These are phyloP conservation scores for Thermochaetoides thermophila DNA, from an alignment of 495 filamentous ascomycete species.

Conservation along the genomic window DNA sequence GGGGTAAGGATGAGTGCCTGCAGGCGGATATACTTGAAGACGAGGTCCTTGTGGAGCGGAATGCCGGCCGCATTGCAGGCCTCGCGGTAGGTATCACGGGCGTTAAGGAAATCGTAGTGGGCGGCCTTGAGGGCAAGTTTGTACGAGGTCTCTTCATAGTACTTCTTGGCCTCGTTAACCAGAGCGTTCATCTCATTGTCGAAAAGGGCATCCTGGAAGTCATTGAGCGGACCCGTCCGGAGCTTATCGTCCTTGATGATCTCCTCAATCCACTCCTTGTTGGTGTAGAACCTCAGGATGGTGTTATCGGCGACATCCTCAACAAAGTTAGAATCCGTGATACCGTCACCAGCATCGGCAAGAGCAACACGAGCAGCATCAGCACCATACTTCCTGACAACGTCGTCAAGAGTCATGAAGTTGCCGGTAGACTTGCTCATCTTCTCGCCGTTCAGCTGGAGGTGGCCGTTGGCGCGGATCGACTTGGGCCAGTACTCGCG, in stretches of 20 bases:
- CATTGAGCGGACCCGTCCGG: slow-evolving; percentile 56
- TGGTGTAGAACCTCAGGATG: slow-evolving; percentile 70
- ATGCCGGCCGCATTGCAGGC: slow-evolving; percentile 54
- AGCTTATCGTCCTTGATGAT: slow-evolving; percentile 55
- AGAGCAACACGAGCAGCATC: slow-evolving; percentile 85
- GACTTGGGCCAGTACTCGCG: slow-evolving; percentile 73
- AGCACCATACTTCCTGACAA: slow-evolving; percentile 83
- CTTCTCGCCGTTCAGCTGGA: slow-evolving; percentile 89
- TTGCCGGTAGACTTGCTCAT: slow-evolving; percentile 95
- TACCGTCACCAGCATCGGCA: slow-evolving; percentile 86
- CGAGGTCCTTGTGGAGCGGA: slow-evolving; percentile 67
- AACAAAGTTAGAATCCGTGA: slow-evolving; percentile 95
- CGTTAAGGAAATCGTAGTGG: slow-evolving; percentile 76
- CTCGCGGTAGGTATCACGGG: slow-evolving; percentile 86
- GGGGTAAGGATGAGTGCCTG: slow-evolving; percentile 44
- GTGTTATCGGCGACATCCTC: slow-evolving; percentile 84
- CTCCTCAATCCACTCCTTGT: slow-evolving; percentile 90
- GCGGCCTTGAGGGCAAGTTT: slow-evolving; percentile 83
- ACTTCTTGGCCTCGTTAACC: slow-evolving; percentile 52
- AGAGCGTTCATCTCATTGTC: slow-evolving; percentile 87
- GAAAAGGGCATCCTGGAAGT: slow-evolving; percentile 79
- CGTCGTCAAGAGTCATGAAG: slow-evolving; percentile 81
- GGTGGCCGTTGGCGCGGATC: slow-evolving; percentile 79
- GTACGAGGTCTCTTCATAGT: slow-evolving; percentile 72
- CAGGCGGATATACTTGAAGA: slow-evolving; percentile 67